phyloP scores from a whole-genome alignment of 805 yeast genomes.

The Teunomyces pallodes region DNA sequence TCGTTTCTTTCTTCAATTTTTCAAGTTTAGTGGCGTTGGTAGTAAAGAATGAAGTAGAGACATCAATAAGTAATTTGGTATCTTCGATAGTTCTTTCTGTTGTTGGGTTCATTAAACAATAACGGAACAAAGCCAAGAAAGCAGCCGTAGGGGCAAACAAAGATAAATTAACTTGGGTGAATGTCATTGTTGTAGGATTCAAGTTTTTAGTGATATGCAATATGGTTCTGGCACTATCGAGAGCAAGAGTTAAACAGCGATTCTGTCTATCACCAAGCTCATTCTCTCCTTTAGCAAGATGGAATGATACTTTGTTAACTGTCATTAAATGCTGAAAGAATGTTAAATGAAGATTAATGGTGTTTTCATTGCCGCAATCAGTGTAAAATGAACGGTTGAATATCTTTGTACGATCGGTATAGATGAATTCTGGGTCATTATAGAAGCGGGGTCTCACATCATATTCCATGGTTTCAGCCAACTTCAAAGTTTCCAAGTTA shows the following conservation, averaged over 20 bases:
- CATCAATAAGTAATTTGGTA: slow-evolving; percentile 25
- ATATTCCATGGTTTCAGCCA: slow-evolving; percentile 18
- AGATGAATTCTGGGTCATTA: slow-evolving; percentile 3
- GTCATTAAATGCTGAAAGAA: slow-evolving; percentile 25
- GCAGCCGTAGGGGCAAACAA: slow-evolving; percentile 32
- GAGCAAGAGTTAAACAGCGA: slow-evolving; percentile 15
- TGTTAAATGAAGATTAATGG: slow-evolving; percentile 18
- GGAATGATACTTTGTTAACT: slow-evolving; percentile 28
- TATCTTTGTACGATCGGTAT: not conserved
- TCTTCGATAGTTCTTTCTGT: slow-evolving; percentile 25
- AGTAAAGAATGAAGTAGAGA: slow-evolving; percentile 16
- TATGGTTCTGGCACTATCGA: slow-evolving; percentile 28
- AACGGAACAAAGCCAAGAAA: slow-evolving; percentile 13
- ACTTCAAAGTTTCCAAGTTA: slow-evolving; percentile 19
- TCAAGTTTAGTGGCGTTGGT: not conserved
- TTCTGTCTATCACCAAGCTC: slow-evolving; percentile 10
- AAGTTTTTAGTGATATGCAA: slow-evolving; percentile 16
- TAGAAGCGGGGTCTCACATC: slow-evolving; percentile 18
- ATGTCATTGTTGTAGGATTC: slow-evolving; percentile 9
- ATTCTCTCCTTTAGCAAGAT: slow-evolving; percentile 5
- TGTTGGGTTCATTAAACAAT: slow-evolving; percentile 24
- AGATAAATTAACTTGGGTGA: slow-evolving; percentile 28
- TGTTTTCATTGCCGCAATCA: not conserved
- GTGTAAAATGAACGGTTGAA: not conserved
- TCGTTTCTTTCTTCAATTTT: not conserved